A percentile compares a stretch with the other conserved stretches of the same genome.
Conservation (phyloP, 2,329 filamentous ascomycete species). For the Sodiomyces alkalinus region DNA sequence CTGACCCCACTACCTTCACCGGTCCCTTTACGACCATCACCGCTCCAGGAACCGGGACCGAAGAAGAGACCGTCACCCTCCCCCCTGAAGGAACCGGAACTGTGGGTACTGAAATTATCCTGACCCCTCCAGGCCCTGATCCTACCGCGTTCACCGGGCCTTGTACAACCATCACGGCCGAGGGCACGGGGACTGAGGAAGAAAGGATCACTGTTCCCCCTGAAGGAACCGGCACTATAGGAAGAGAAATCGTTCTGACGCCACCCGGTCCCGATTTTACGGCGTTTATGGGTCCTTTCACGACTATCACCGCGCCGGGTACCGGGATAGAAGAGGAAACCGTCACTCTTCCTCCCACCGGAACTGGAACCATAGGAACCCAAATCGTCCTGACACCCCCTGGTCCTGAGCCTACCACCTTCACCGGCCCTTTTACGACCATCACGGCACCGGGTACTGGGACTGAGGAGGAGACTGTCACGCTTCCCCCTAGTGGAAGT, state of each 20-base stretch:
- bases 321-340: neutral
- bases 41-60: neutral
- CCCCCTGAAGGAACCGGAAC: neutral
- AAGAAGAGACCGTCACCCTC: neutral
- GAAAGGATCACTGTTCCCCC: neutral
- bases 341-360: neutral
- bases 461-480: neutral
- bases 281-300: neutral
- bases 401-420: neutral
- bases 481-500: neutral
- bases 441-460: neutral
- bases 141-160: conserved; percentile 1
- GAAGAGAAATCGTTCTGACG: neutral
- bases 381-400: no score
- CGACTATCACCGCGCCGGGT: neutral
- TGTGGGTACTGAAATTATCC: conserved; percentile 3
- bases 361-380: no score
- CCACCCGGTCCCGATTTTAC: neutral
- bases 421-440: neutral
- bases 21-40: conserved; percentile 2
- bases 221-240: neutral
- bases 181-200: neutral
- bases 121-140: neutral
- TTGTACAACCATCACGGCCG: conserved; percentile 2
- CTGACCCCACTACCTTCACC: neutral